These are phyloP conservation scores for Tolypocladium tropicale DNA, from an alignment of 2,329 filamentous ascomycete species.

Conservation along the genomic window DNA sequence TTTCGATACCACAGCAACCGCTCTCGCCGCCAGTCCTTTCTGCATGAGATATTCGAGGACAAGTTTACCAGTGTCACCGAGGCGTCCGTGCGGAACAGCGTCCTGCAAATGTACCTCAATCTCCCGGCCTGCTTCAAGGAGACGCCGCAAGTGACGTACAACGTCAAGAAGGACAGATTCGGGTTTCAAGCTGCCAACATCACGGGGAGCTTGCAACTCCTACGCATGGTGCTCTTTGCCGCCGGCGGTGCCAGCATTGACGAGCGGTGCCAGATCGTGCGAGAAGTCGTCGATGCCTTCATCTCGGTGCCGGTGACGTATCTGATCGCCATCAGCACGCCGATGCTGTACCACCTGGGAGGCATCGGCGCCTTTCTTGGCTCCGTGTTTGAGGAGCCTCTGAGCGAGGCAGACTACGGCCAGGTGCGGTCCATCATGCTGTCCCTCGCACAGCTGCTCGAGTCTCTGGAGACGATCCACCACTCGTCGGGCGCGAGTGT, in stretches of 20 bases:
- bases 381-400: constrained; percentile 19
- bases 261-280: constrained; percentile 18
- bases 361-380: constrained; percentile 23
- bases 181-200: constrained; percentile 27
- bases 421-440: constrained; percentile 17
- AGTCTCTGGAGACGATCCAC: constrained; percentile 14
- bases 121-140: constrained; percentile 19
- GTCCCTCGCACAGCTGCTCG: constrained; percentile 19
- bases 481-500: constrained; percentile 11
- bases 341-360: constrained; percentile 21
- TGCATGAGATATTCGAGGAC: constrained; percentile 12
- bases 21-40: constrained; percentile 6
- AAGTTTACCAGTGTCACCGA: constrained; percentile 7
- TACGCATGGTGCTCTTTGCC: constrained; percentile 20
- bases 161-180: constrained; percentile 17
- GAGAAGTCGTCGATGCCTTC: constrained; percentile 18
- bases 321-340: constrained; percentile 18
- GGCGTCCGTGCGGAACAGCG: constrained; percentile 9
- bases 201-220: constrained; percentile 20
- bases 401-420: constrained; percentile 17
- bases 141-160: constrained; percentile 13
- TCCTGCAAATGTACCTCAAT: constrained; percentile 14
- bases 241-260: constrained; percentile 15
- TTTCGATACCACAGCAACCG: constrained; percentile 10
- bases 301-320: constrained; percentile 10